A percentile compares a stretch with the other conserved stretches of the same genome.
Conservation (phyloP, 2,329 filamentous ascomycete species). For the Colletotrichum chlorophyti region DNA sequence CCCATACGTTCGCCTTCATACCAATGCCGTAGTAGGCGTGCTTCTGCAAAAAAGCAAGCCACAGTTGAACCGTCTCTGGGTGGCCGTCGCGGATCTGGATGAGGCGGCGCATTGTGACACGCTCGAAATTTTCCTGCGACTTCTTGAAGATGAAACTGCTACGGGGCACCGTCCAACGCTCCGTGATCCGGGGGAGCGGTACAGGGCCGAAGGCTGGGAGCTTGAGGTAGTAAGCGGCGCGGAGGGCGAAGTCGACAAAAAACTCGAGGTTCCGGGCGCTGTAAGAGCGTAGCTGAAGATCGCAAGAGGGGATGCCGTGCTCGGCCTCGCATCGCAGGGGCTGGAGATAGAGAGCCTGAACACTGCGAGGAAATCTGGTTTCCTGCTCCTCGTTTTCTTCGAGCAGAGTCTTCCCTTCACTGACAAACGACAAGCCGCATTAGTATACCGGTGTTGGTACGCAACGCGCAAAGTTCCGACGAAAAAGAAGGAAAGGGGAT, state of each 20-base stretch:
- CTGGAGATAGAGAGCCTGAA: slow-evolving; percentile 86
- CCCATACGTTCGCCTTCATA: slow-evolving; percentile 98
- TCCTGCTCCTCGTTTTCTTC: neutral
- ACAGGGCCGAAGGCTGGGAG: slow-evolving; percentile 86
- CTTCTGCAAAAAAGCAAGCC: slow-evolving; percentile 91
- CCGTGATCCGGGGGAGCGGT: slow-evolving; percentile 83
- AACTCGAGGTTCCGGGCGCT: slow-evolving; percentile 89
- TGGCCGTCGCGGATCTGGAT: slow-evolving; percentile 95
- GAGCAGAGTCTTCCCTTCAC: neutral
- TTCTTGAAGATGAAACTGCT: slow-evolving; percentile 97
- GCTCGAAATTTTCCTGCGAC: slow-evolving; percentile 96
- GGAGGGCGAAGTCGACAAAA: slow-evolving; percentile 92
- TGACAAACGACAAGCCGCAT: too few species aligned
- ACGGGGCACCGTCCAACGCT: slow-evolving; percentile 93
- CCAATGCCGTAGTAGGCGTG: slow-evolving; percentile 95
- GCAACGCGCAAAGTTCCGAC: neutral
- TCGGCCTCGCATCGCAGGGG: slow-evolving; percentile 78
- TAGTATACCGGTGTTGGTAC: too few species aligned
- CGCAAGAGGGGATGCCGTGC: slow-evolving; percentile 83
- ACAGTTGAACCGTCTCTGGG: slow-evolving; percentile 85
- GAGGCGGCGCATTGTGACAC: slow-evolving; percentile 82
- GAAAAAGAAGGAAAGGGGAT: neutral
- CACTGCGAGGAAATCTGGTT: slow-evolving; percentile 73
- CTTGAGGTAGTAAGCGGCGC: slow-evolving; percentile 91
- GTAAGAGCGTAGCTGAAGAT: slow-evolving; percentile 93